Conservation (phyloP, 208 protist species). For the Trypanosomatidae sp. region DNA sequence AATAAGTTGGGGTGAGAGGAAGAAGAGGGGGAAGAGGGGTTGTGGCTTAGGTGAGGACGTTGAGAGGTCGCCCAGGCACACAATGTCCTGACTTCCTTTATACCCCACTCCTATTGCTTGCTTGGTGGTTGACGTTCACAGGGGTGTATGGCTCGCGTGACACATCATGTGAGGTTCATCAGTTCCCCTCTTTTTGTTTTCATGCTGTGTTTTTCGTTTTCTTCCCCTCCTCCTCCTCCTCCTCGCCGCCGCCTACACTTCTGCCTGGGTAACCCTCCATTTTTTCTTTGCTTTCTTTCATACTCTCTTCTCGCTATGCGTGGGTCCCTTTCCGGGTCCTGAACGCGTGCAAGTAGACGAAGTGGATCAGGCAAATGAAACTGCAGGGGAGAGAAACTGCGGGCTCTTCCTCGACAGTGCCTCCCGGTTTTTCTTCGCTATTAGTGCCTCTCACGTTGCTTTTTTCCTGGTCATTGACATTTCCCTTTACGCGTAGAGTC, state of each 20-base stretch:
- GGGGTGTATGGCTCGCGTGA: not conserved
- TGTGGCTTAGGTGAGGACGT: not conserved
- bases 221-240: not conserved
- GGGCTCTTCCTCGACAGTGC: not conserved
- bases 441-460: not conserved
- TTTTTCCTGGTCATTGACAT: not conserved
- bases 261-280: no score
- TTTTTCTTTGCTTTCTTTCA: not conserved
- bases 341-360: not conserved
- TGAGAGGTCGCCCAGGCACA: not conserved
- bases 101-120: not conserved
- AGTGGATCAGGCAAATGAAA: not conserved
- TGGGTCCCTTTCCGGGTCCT: not conserved
- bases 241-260: not conserved
- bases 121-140: not conserved
- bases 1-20: conserved; percentile 4
- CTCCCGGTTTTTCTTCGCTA: not conserved
- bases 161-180: not conserved
- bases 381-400: not conserved
- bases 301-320: not conserved
- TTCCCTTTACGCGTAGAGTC: not conserved
- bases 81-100: not conserved
- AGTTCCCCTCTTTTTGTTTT: not conserved
- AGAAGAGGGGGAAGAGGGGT: not conserved
- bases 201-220: not conserved